Evolutionary conservation across 108 stramenopile species (phyloP).

Genomic region (Parmales sp.): DNA sequence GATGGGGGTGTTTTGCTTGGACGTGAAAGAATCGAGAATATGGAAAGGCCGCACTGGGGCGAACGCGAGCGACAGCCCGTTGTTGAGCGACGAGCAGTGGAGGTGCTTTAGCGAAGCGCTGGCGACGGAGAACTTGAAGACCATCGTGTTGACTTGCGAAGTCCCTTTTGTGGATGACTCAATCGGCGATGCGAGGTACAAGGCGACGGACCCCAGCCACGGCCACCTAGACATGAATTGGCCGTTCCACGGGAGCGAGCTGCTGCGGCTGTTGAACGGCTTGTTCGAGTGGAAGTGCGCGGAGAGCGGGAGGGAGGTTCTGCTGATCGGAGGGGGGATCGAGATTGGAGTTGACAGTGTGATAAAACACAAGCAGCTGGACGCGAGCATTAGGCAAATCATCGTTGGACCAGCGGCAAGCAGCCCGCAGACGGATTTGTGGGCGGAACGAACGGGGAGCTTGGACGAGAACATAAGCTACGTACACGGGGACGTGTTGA

Average conservation of each 20-base stretch:
- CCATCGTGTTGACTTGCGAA: not conserved
- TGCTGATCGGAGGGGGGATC: not conserved
- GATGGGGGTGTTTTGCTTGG: slow-evolving; percentile 10
- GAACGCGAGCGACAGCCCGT: not conserved
- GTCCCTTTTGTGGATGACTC: not conserved
- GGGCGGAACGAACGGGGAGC: slow-evolving; percentile 9
- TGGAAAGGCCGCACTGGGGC: not conserved
- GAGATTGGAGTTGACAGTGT: not conserved
- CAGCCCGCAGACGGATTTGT: not conserved
- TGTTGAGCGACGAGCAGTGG: slow-evolving; percentile 13
- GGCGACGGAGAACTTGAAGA: not conserved
- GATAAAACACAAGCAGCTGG: not conserved
- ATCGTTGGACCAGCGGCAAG: not conserved
- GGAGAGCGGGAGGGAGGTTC: not conserved
- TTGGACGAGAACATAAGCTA: not conserved
- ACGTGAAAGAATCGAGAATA: slow-evolving; percentile 4
- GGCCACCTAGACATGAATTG: not conserved
- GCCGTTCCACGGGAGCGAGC: slow-evolving; percentile 13
- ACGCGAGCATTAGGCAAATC: not conserved
- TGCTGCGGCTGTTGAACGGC: not conserved
- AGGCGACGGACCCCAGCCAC: slow-evolving; percentile 4
- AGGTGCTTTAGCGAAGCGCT: not conserved
- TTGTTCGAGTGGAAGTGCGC: slow-evolving; percentile 11
- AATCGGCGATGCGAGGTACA: slow-evolving; percentile 12
- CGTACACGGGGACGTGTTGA: not conserved